Base-by-base conservation (phyloP, 192 early-diverging fungal genomes). In the Entomortierella parvispora region DNA sequence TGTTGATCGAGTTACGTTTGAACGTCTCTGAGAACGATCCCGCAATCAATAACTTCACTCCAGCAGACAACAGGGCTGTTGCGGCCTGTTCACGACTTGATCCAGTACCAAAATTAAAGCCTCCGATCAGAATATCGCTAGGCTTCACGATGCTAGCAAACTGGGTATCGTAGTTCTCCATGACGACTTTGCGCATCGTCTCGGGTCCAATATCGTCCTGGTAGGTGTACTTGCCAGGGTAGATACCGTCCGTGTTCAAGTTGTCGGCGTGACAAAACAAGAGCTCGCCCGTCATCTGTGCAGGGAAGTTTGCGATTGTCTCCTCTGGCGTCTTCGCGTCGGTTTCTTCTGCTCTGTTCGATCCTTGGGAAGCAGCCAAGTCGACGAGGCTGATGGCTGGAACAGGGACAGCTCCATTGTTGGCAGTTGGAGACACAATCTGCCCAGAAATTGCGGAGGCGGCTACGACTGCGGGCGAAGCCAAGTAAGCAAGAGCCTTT, bases 1-100 rank as follows among this genome's bases (percentile, higher is more conserved):
- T 99, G 87, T 99, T 99, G 74, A 99, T 94, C 18, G 96, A 96
- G 65, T 99, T 99, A 48, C 97, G 93, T 84, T 99, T 99, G 82
- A 96, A 99, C 0, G 93, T 99, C 77, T 99, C 96, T n/a, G 92
- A 94, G 60, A 95, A 94, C 18, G 96, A 97, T 7, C 94, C 96
- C 50, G 95, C 94, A 52, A 99, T 81, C 25, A 98, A 89, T 37
- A 96, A 75, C 11, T 87, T 87, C 67, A 99, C 88, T 46, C 94
- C 95, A 40, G 92, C 88, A 32, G 95, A 90, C 65, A 95, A 85
- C 31, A 99, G 81, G 12, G 96, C 95, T 0, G 97, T 99, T 14
- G 97, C 96, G 2, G 97, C 97, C 83, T 99, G 97, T 80, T 99
- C 96, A 67, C 97, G 90, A 48, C 95, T 97, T 14, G 96, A 98